Base-by-base conservation (phyloP, 345 rosid species). In the Nasturtium officinale region DNA sequence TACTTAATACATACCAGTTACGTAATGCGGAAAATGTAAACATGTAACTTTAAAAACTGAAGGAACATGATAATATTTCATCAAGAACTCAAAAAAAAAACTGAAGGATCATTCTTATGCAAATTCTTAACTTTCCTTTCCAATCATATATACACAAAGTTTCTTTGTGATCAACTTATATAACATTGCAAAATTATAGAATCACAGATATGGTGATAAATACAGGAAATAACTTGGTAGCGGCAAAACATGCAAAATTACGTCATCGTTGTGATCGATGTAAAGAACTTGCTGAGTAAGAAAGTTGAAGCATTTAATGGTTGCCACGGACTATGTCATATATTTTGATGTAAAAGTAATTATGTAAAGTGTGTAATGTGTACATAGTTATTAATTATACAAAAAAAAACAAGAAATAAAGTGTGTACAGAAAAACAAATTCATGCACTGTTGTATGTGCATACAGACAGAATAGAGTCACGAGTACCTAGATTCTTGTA, bases 401-500 rank as follows among this genome's bases (percentile, higher is more conserved):
- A 7, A 13, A 42, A 40, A 37, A 40, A 42, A 40, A 5, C 17
- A 42, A 42, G 46, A 15, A 8, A 46, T 54, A 50, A 60, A 43
- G 50, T 55, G 71, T 46, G 30, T 11, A 35, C 63, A 35, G 6
- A 35, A 65, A 65, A 67, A 74, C 67, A 21, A 35, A 35, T 65
- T 26, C 52, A 57, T 65, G 66, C 3, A 43, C 6, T 12, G 17
- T 3, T 35, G 38, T n/a, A 2, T 65, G 59, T 57, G 54, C 7
- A 40, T 60, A 43, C 28, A 42, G 33, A 67, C 66, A 67, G 12
- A 75, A 52, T 3, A 61, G 69, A 52, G 63, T 75, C 79, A 75
- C 79, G 69, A 67, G 79, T 42, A 23, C 40, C 40, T 67, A 75
- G 74, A 61, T 60, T 68, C 56, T 75, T 52, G 69, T 45, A 51